These are phyloP conservation scores for Lentinula lateritia DNA, from an alignment of 768 basidiomycete genomes.

Conservation along the genomic window DNA sequence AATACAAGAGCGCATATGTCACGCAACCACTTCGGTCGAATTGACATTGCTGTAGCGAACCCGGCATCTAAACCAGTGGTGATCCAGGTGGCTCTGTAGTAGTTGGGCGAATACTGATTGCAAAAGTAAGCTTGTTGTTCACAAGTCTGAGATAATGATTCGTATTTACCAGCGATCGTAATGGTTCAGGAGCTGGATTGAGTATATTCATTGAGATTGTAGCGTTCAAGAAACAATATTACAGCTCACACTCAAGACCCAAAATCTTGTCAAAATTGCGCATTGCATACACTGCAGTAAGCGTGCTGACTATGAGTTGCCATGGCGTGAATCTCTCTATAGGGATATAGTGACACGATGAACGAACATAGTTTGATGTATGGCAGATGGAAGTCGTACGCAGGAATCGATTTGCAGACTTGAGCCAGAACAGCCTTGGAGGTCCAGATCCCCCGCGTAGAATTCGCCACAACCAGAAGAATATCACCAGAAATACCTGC, in stretches of 20 bases:
- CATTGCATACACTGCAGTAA: slow-evolving; percentile 79
- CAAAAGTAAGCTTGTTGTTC: not conserved
- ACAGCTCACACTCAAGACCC: slow-evolving; percentile 65
- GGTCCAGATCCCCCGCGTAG: slow-evolving; percentile 55
- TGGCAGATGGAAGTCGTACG: slow-evolving; percentile 33
- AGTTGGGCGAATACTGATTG: slow-evolving; percentile 79
- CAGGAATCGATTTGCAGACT: slow-evolving; percentile 50
- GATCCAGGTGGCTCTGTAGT: slow-evolving; percentile 96
- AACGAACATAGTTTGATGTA: not conserved
- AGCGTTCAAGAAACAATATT: not conserved
- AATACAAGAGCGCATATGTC: slow-evolving; percentile 85
- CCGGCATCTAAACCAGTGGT: slow-evolving; percentile 93
- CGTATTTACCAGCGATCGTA: slow-evolving; percentile 20
- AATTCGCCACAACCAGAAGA: slow-evolving; percentile 90
- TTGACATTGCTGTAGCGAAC: slow-evolving; percentile 92
- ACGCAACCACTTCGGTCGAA: slow-evolving; percentile 86
- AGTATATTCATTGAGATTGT: slow-evolving; percentile 7
- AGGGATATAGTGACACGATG: not conserved
- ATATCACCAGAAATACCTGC: slow-evolving; percentile 83
- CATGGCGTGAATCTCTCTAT: slow-evolving; percentile 89
- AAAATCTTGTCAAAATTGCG: slow-evolving; percentile 83
- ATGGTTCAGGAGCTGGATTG: slow-evolving; percentile 79
- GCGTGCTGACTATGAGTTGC: slow-evolving; percentile 84
- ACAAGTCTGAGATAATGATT: not conserved
- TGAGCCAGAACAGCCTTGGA: slow-evolving; percentile 64